Evolutionary conservation across 1,139 yeast genomes (phyloP).

Genomic region (Yamadazyma trypodendri): DNA sequence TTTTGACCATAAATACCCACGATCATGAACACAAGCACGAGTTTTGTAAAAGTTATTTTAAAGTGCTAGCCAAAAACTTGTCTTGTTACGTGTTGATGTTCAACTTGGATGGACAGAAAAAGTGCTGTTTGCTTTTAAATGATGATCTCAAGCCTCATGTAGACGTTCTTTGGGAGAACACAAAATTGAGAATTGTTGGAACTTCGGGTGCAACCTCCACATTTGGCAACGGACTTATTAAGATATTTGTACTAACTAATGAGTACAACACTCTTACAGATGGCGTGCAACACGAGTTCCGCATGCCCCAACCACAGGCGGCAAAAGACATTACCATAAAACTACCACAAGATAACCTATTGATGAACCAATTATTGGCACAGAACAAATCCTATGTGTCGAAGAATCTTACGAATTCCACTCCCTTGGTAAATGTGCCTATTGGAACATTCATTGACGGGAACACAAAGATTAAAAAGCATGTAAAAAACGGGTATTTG

Average conservation of each 20-base stretch:
- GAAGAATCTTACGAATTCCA: conserved; percentile 9
- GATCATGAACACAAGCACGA: conserved; percentile 17
- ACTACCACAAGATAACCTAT: conserved; percentile 13
- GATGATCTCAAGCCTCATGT: conserved; percentile 36
- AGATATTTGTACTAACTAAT: conserved; percentile 25
- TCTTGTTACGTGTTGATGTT: conserved; percentile 35
- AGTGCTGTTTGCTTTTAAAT: conserved; percentile 27
- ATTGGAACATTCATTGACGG: conserved; percentile 34
- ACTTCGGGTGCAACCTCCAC: conserved; percentile 40
- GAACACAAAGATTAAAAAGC: conserved; percentile 22
- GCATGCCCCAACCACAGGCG: conserved; percentile 12
- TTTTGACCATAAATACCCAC: conserved; percentile 26
- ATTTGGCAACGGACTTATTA: conserved; percentile 35
- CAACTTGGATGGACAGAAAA: conserved; percentile 9
- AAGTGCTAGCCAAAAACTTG: conserved; percentile 31
- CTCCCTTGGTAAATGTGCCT: conserved; percentile 24
- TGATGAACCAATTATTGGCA: conserved; percentile 16
- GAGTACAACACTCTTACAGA: conserved; percentile 25
- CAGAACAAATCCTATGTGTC: conserved; percentile 16
- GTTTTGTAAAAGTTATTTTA: conserved; percentile 34
- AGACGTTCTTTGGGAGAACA: conserved; percentile 28
- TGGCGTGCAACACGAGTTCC: conserved; percentile 15
- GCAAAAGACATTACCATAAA: conserved; percentile 16
- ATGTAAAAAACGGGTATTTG: conserved; percentile 28
- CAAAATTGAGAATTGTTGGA: conserved; percentile 35